Base-by-base conservation (phyloP, 2,329 filamentous ascomycete genomes). In the Zymoseptoria ardabiliae region DNA sequence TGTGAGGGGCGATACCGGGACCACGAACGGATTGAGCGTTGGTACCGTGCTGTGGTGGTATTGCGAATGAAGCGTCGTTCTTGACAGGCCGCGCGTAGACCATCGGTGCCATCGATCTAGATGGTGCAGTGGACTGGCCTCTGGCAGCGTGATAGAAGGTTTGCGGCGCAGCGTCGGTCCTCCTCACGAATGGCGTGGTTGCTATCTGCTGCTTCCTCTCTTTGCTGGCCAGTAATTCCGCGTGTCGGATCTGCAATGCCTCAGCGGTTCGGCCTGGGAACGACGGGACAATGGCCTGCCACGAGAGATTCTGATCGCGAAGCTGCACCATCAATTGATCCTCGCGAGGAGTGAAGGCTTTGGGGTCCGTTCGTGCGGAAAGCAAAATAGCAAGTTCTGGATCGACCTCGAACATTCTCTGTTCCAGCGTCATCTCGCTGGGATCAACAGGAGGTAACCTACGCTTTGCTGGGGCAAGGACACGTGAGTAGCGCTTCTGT, bases 251-350 rank as follows among this genome's bases (percentile, higher is more conserved):
- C n/a, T 53, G 55, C 17, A 56, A 10, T 53, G 50, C 50, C 4
- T 63, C 50, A n/a, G 28, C 19, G 19, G 59, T 65, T 2, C 75
- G 68, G 5, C 59, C 50, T 0, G 72, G 69, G 50, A 73, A 68
- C 9, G 70, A 61, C 19, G 58, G 25, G 0, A 66, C 69, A 8
- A 77, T 73, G 1, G 71, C 61, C 2, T 58, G 50, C 73, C 74
- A 76, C 7, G 57, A 60, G 10, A 61, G 50, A 35, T 28, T 17
- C 3, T 53, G 48, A 17, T 58, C 17, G 5, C 35, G 35, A 45
- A 50, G 56, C 35, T 52, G 54, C 56, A 30, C 41, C 30, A 30
- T 58, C 48, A 21, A 55, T 49, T 13, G 53, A 41, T 48, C 55
- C 53, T 50, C 59, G 23, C 35, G 55, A 19, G 49, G 52, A 45